Evolutionary conservation across 441 rosid species (phyloP).

Genomic region (Viola pubescens): DNA sequence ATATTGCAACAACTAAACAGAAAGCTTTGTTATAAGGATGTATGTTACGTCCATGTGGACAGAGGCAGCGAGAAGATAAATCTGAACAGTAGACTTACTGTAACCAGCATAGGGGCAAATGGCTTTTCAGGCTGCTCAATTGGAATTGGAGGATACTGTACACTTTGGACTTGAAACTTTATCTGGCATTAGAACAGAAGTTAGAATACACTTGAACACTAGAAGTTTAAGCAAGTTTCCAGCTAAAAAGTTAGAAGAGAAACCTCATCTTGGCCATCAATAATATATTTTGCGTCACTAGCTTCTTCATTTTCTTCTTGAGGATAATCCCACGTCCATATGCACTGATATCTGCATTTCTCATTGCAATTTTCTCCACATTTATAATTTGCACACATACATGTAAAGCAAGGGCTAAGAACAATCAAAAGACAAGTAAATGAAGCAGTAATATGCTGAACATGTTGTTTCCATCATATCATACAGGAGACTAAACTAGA

Average conservation of each 20-base stretch:
- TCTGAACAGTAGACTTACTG: conserved; percentile 40
- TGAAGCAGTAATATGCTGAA: neutral
- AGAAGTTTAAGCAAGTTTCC: neutral
- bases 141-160: conserved; percentile 62
- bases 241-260: neutral
- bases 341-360: conserved; percentile 45
- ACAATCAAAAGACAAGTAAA: conserved; percentile 1
- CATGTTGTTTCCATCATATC: neutral
- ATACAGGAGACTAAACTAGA: conserved; percentile 6
- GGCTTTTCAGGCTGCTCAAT: conserved; percentile 61
- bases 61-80: conserved; percentile 5
- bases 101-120: conserved; percentile 81
- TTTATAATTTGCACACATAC: neutral
- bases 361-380: conserved; percentile 10
- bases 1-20: conserved; percentile 1
- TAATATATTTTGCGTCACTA: conserved; percentile 20
- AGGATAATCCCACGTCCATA: conserved; percentile 64
- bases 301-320: neutral
- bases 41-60: neutral
- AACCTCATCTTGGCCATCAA: conserved; percentile 65
- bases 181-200: conserved; percentile 40
- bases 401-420: neutral
- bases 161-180: conserved; percentile 53
- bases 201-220: neutral
- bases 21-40: neutral